A percentile compares a stretch with the other conserved stretches of the same genome.
Evolutionary conservation across 1,284 basidiomycete species (phyloP).

Genomic region (Trichosporon asahii): DNA sequence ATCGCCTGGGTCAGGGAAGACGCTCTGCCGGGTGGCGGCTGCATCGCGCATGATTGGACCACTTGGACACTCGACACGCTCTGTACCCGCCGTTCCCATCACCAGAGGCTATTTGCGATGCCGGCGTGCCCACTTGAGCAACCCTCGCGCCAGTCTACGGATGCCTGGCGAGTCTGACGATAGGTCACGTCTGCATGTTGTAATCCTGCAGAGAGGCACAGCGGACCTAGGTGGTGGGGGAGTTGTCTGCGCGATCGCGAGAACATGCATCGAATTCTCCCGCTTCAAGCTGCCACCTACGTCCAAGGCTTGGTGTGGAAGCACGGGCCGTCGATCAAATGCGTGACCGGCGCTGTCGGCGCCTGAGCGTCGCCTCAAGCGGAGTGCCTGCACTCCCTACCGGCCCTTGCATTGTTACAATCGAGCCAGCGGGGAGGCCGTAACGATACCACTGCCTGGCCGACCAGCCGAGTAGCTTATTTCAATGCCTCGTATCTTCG

Average conservation of each 20-base stretch:
- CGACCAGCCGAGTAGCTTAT: no score
- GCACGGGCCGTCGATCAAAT: not conserved
- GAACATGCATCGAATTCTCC: not conserved
- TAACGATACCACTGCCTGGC: no score
- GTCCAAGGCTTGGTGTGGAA: not conserved
- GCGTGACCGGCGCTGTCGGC: not conserved
- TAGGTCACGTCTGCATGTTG: not conserved
- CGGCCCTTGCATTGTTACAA: no score
- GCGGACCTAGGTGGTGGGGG: not conserved
- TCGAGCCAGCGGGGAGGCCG: no score
- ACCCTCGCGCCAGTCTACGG: not conserved
- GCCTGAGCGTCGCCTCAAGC: no score
- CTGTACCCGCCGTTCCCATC: not conserved
- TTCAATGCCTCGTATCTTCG: no score
- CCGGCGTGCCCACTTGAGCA: not conserved
- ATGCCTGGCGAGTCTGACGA: not conserved
- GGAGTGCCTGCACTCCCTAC: no score
- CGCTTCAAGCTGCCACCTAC: not conserved
- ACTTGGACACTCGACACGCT: not conserved
- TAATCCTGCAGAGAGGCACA: not conserved
- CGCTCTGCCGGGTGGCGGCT: not conserved
- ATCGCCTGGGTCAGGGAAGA: not conserved
- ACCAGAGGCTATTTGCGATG: conserved; percentile 1
- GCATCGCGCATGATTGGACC: not conserved
- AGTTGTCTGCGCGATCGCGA: not conserved